Evolutionary conservation across 441 rosid genomes (phyloP), one percentile per base, ranked within the genome.

Genomic region (Daphne laureola): DNA sequence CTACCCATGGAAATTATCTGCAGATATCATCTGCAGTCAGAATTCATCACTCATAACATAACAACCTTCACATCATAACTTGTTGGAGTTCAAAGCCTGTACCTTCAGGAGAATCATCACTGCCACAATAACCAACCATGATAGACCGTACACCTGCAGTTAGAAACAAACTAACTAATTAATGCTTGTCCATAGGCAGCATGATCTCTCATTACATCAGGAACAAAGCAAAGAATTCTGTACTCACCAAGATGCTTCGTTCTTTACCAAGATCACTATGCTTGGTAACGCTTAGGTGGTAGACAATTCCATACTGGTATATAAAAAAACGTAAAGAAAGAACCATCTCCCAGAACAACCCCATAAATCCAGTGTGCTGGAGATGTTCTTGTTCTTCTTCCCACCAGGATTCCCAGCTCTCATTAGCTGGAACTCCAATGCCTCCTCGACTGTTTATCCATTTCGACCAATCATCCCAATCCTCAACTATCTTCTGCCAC

Each of bases 341-440:
- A 53, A 88, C 47, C 17, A 92, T 73, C 50, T 88, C 98, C 81
- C 86, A 79, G 43, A 88, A 59, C 46, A 85, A 74, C 14, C 95
- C 98, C 6, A 73, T 60, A 26, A 73, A 51, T 0, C 96, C 96
- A 2, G 95, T 78, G 79, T 86, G 64, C 62, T 71, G 82, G 35
- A 91, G 70, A 66, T 88, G 98, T 65, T 88, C 96, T 60, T 88
- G 93, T 58, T 91, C 96, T 65, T 88, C 96, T 5, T 88, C 93
- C 96, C 98, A 91, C 96, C 98, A 91, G 1, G 98, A 91, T 60
- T 91, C 96, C 96, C 96, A 91, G 77, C 98, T 91, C 79, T 91
- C 88, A 70, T 57, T 59, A 61, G 89, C 95, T 2, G 95, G 91
- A 38, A 91, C 95, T 63, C 98, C 96, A 47, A 91, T 86, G 11